Conservation (phyloP, 768 basidiomycete species). For the Cubamyces lactineus region DNA sequence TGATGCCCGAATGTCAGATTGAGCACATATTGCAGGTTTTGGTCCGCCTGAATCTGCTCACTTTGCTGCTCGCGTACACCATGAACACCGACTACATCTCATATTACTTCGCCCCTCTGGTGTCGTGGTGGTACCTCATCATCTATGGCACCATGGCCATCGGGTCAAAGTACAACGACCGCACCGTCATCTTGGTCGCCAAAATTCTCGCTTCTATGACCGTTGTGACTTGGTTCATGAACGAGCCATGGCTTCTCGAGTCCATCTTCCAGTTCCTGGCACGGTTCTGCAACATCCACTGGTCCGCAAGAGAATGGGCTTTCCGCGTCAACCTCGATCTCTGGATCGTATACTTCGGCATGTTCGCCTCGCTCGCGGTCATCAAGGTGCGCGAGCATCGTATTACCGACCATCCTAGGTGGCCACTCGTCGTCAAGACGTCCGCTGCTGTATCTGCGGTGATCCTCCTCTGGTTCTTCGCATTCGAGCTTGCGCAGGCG, state of each 20-base stretch:
- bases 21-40: slow-evolving; percentile 52
- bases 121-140: slow-evolving; percentile 89
- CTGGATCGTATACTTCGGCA: slow-evolving; percentile 87
- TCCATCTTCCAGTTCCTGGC: slow-evolving; percentile 64
- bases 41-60: slow-evolving; percentile 82
- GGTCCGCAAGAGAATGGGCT: slow-evolving; percentile 86
- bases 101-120: slow-evolving; percentile 90
- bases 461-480: slow-evolving; percentile 75
- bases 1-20: slow-evolving; percentile 11
- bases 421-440: slow-evolving; percentile 56
- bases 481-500: slow-evolving; percentile 75
- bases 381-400: slow-evolving; percentile 77
- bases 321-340: slow-evolving; percentile 90
- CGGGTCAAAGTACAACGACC: slow-evolving; percentile 76
- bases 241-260: slow-evolving; percentile 62
- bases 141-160: slow-evolving; percentile 79
- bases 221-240: slow-evolving; percentile 68
- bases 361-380: slow-evolving; percentile 72
- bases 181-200: slow-evolving; percentile 61
- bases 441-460: slow-evolving; percentile 55
- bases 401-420: slow-evolving; percentile 68
- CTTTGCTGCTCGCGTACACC: slow-evolving; percentile 79
- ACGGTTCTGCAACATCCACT: slow-evolving; percentile 71
- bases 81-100: slow-evolving; percentile 93
- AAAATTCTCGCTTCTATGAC: slow-evolving; percentile 73